phyloP scores from a whole-genome alignment of 352 stramenopile species.

The Globisporangium orthogonon region DNA sequence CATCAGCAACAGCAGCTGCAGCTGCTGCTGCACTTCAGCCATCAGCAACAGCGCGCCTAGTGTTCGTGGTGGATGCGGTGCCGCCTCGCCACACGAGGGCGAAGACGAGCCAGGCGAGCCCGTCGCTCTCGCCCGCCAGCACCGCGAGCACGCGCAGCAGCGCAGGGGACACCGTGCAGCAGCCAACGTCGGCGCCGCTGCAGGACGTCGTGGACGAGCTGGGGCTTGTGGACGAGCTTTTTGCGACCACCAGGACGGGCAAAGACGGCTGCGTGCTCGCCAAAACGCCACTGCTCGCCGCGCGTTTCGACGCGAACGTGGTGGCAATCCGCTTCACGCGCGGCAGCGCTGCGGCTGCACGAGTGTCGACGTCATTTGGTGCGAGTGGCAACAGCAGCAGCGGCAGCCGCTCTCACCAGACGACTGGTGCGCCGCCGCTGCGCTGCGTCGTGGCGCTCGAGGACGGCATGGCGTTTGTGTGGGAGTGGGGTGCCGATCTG shows the following conservation, averaged over 20 bases:
- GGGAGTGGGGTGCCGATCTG: slow-evolving; percentile 78
- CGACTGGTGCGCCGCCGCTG: slow-evolving; percentile 21
- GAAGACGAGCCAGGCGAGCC: slow-evolving; percentile 7
- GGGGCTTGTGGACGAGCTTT: slow-evolving; percentile 68
- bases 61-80: slow-evolving; percentile 74
- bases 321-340: slow-evolving; percentile 57
- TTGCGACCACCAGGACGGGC: slow-evolving; percentile 30
- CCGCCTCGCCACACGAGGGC: slow-evolving; percentile 21
- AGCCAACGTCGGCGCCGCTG: slow-evolving; percentile 1
- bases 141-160: slow-evolving; percentile 22
- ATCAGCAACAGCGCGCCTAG: slow-evolving; percentile 26
- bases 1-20: not conserved
- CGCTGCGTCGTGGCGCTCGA: slow-evolving; percentile 70
- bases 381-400: not conserved
- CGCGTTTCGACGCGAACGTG: slow-evolving; percentile 64
- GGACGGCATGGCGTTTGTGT: slow-evolving; percentile 77
- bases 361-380: not conserved
- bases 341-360: slow-evolving; percentile 4
- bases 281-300: slow-evolving; percentile 64
- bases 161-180: not conserved
- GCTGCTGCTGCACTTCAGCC: not conserved
- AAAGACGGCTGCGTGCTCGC: slow-evolving; percentile 62
- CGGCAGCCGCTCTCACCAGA: slow-evolving; percentile 2
- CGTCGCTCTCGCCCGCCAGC: slow-evolving; percentile 11
- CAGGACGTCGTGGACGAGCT: slow-evolving; percentile 61